Evolutionary conservation across 768 basidiomycete genomes (phyloP).

Genomic region (Leccinum fibrillosum): DNA sequence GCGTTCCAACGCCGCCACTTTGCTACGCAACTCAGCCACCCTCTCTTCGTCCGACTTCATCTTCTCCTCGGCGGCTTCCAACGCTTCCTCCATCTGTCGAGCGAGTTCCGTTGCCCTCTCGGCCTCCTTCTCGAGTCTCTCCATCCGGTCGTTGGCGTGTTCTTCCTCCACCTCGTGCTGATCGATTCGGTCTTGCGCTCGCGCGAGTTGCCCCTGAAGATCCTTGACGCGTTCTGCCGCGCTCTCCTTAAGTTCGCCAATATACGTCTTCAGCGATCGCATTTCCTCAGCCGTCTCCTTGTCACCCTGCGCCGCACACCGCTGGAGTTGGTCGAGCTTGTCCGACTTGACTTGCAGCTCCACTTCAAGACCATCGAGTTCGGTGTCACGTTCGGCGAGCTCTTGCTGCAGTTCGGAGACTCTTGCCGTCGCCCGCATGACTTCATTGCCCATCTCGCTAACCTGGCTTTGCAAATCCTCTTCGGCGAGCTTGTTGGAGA

Average conservation of each 20-base stretch:
- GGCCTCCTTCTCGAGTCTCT: constrained; percentile 50
- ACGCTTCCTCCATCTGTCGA: constrained; percentile 69
- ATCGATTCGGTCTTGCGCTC: constrained; percentile 44
- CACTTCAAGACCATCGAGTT: constrained; percentile 32
- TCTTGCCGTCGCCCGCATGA: constrained; percentile 32
- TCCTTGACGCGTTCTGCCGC: constrained; percentile 47
- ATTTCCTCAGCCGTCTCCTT: constrained; percentile 31
- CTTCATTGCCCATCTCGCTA: constrained; percentile 28
- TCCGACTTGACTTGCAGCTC: constrained; percentile 41
- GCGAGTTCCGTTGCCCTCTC: constrained; percentile 54
- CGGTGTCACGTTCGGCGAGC: constrained; percentile 37
- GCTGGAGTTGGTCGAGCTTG: constrained; percentile 21
- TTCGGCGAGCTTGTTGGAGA: constrained; percentile 36
- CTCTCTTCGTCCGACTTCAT: constrained; percentile 60
- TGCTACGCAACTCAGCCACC: constrained; percentile 48
- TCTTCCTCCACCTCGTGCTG: constrained; percentile 44
- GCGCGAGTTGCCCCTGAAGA: constrained; percentile 54
- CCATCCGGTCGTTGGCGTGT: constrained; percentile 45
- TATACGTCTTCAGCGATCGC: constrained; percentile 44
- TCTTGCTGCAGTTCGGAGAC: constrained; percentile 46
- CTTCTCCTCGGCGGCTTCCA: constrained; percentile 71
- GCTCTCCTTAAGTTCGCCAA: constrained; percentile 61
- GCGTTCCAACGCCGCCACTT: constrained; percentile 54
- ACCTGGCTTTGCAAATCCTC: constrained; percentile 37
- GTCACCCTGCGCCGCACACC: constrained; percentile 23